Conservation (phyloP, 371 early-diverging fungal genomes). For the Dinochytrium kinnereticum region DNA sequence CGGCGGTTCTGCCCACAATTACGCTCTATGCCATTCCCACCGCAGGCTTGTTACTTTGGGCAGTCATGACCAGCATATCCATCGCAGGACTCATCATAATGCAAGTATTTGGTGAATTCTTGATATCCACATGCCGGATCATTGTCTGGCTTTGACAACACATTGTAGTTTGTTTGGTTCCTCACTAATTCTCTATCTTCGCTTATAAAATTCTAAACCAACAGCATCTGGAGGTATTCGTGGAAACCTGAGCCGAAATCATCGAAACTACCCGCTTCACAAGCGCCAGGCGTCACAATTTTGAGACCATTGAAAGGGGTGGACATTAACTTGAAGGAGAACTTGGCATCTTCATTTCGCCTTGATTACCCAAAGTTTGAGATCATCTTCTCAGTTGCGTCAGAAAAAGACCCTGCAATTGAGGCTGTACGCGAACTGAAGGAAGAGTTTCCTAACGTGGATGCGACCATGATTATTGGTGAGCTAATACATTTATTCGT, state of each 20-base stretch:
- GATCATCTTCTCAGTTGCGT: slow-evolving; percentile 85
- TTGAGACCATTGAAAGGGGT: slow-evolving; percentile 91
- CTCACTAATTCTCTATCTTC: no score
- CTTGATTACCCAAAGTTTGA: slow-evolving; percentile 85
- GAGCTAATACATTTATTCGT: no score
- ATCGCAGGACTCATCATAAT: slow-evolving; percentile 21
- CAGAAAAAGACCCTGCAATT: slow-evolving; percentile 76
- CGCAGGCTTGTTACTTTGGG: slow-evolving; percentile 4
- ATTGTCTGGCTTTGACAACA: no score
- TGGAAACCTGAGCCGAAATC: slow-evolving; percentile 21
- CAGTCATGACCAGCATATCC: slow-evolving; percentile 20
- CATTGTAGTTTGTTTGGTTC: no score
- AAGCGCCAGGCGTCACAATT: slow-evolving; percentile 63
- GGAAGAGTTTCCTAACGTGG: slow-evolving; percentile 68
- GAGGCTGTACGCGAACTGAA: slow-evolving; percentile 72
- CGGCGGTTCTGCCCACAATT: no score
- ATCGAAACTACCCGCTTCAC: not conserved
- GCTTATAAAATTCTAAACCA: no score
- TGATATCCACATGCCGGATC: no score
- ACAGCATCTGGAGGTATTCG: slow-evolving; percentile 8
- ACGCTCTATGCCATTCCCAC: not conserved
- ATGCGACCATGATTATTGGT: slow-evolving; percentile 80
- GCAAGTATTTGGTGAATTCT: slow-evolving; percentile 14
- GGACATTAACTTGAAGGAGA: slow-evolving; percentile 78
- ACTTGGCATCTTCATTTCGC: slow-evolving; percentile 78